phyloP scores from a whole-genome alignment of 2,329 filamentous ascomycete species.

The Bipolaris sorokiniana region DNA sequence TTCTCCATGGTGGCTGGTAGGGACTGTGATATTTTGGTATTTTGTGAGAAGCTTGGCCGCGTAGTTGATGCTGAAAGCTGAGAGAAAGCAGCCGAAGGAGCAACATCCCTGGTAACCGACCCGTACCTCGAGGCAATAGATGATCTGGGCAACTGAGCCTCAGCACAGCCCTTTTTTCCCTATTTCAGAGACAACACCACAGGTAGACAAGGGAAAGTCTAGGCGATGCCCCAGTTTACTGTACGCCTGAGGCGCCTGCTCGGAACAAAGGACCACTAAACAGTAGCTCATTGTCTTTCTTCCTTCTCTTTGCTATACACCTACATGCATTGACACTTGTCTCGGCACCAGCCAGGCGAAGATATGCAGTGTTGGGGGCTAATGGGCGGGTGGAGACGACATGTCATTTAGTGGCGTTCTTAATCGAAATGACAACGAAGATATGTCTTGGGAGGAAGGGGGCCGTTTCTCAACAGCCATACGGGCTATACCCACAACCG shows the following conservation, averaged over 20 bases:
- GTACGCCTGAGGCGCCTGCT: background rate
- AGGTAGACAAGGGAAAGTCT: conserved; percentile 1
- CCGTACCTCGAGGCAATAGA: conserved; percentile 10
- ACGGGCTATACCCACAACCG: background rate
- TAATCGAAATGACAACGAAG: conserved; percentile 11
- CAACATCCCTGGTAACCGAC: conserved; percentile 15
- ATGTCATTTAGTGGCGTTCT: conserved; percentile 15
- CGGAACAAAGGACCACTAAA: background rate
- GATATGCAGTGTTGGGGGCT: background rate
- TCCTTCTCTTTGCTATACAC: background rate
- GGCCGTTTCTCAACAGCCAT: conserved; percentile 10
- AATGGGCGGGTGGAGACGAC: background rate
- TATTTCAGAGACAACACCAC: conserved; percentile 1
- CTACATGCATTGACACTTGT: background rate
- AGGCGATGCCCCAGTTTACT: background rate
- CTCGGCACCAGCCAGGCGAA: background rate
- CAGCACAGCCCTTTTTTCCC: conserved; percentile 15
- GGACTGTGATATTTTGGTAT: conserved; percentile 21
- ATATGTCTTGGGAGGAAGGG: conserved; percentile 5
- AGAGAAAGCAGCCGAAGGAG: conserved; percentile 24
- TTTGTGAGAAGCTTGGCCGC: conserved; percentile 26
- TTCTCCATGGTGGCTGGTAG: conserved; percentile 18
- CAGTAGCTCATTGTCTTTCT: background rate
- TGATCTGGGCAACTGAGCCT: conserved; percentile 21
- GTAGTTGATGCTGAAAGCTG: conserved; percentile 19